Evolutionary conservation across 805 yeast species (phyloP).

Genomic region (Ogataea pignaliae): DNA sequence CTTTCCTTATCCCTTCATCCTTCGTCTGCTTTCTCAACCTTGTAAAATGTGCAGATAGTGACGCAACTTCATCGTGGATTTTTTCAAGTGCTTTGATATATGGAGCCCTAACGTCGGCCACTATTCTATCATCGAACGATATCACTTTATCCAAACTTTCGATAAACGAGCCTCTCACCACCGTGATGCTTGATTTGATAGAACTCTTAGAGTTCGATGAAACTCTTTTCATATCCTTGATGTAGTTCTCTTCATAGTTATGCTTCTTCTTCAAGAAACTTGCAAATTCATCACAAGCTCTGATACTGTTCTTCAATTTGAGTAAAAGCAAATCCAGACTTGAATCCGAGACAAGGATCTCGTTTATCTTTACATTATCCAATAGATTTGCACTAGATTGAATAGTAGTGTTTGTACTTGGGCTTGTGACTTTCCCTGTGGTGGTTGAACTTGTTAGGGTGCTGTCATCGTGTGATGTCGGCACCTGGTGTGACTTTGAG

Average conservation of each 20-base stretch:
- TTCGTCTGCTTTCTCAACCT: conserved; percentile 71
- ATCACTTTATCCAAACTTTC: conserved; percentile 63
- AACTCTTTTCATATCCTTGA: conserved; percentile 67
- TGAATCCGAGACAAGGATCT: conserved; percentile 61
- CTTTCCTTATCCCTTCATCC: conserved; percentile 77
- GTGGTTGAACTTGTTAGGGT: background rate
- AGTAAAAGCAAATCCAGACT: conserved; percentile 69
- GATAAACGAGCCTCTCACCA: conserved; percentile 46
- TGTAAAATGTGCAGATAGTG: conserved; percentile 65
- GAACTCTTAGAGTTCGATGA: conserved; percentile 41
- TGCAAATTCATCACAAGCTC: conserved; percentile 81
- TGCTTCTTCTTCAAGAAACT: conserved; percentile 76
- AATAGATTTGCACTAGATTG: conserved; percentile 33
- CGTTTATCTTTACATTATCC: conserved; percentile 45
- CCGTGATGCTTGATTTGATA: conserved; percentile 36
- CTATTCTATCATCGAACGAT: conserved; percentile 71
- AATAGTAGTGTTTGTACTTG: background rate
- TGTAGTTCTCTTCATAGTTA: conserved; percentile 72
- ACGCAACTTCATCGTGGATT: conserved; percentile 79
- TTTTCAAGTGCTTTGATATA: conserved; percentile 75
- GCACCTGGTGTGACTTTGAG: no score
- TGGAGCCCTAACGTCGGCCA: conserved; percentile 61
- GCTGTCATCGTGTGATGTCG: no score
- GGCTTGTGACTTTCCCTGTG: no score
- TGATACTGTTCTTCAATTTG: conserved; percentile 73